These are phyloP conservation scores for Cylindrotheca fusiformis DNA, from an alignment of 108 stramenopile species.

Conservation along the genomic window DNA sequence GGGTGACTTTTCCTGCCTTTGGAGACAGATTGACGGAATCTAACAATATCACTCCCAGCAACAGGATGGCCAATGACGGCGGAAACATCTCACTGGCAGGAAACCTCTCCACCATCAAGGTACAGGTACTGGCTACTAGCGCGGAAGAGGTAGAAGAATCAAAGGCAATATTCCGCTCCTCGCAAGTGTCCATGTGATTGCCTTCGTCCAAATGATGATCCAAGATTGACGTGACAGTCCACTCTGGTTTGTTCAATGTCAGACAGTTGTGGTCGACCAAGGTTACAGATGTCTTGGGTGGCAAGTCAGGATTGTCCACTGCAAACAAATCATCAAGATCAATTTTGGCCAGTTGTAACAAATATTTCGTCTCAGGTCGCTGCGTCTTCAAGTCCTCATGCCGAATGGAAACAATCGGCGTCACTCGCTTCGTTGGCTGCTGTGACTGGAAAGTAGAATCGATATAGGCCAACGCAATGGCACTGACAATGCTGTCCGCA, in stretches of 20 bases:
- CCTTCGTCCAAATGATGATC: slow-evolving; percentile 81
- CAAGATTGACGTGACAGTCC: slow-evolving; percentile 62
- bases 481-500: slow-evolving; percentile 78
- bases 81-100: background rate
- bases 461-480: slow-evolving; percentile 63
- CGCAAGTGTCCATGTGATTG: slow-evolving; percentile 47
- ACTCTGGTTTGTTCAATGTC: slow-evolving; percentile 1
- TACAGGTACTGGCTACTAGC: slow-evolving; percentile 59
- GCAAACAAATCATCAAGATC: slow-evolving; percentile 34
- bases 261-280: slow-evolving; percentile 76
- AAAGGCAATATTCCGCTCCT: slow-evolving; percentile 63
- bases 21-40: slow-evolving; percentile 79
- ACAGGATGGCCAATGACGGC: slow-evolving; percentile 41
- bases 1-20: slow-evolving; percentile 66
- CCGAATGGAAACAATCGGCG: slow-evolving; percentile 45
- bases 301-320: slow-evolving; percentile 30
- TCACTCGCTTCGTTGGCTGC: slow-evolving; percentile 11
- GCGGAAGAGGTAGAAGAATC: slow-evolving; percentile 36
- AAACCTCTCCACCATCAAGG: slow-evolving; percentile 55
- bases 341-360: slow-evolving; percentile 33
- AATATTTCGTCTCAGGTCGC: slow-evolving; percentile 63
- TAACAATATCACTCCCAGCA: slow-evolving; percentile 76
- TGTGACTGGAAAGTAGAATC: slow-evolving; percentile 34
- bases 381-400: slow-evolving; percentile 31
- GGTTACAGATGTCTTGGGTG: slow-evolving; percentile 27